phyloP scores from a whole-genome alignment of 106 monocot species.

The Amphibolis antarctica region DNA sequence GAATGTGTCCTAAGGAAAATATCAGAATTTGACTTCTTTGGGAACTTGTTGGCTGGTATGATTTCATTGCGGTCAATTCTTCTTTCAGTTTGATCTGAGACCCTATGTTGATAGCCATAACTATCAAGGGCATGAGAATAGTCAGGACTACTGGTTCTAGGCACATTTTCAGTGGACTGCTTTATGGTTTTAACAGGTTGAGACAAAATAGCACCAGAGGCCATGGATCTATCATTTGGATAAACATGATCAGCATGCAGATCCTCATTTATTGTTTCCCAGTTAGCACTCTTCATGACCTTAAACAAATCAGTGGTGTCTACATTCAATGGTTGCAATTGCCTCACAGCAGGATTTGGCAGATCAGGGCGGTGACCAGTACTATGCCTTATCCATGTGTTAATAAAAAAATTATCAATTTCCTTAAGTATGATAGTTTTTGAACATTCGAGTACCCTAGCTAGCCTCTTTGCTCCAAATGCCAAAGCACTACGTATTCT shows the following conservation, averaged over 20 bases:
- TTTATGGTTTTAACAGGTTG: slow-evolving; percentile 8
- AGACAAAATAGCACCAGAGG: slow-evolving; percentile 12
- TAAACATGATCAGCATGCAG: slow-evolving; percentile 10
- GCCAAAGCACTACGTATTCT: slow-evolving; percentile 75
- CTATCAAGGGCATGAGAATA: slow-evolving; percentile 22
- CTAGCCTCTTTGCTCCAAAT: slow-evolving; percentile 72
- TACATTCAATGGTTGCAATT: slow-evolving; percentile 7
- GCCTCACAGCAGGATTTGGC: slow-evolving; percentile 13
- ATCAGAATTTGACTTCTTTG: slow-evolving; percentile 26
- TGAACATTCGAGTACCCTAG: slow-evolving; percentile 48
- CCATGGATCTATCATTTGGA: slow-evolving; percentile 3
- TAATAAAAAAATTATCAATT: slow-evolving; percentile 68
- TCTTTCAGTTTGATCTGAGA: slow-evolving; percentile 28
- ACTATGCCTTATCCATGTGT: slow-evolving; percentile 74
- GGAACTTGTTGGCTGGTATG: slow-evolving; percentile 22
- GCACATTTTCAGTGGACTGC: slow-evolving; percentile 14
- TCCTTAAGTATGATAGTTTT: slow-evolving; percentile 38
- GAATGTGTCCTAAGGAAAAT: slow-evolving; percentile 68
- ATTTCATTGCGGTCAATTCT: slow-evolving; percentile 16
- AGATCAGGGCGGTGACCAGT: slow-evolving; percentile 55
- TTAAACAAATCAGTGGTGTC: slow-evolving; percentile 11
- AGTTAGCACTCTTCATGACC: slow-evolving; percentile 1
- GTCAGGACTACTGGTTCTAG: slow-evolving; percentile 8
- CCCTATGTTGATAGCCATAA: slow-evolving; percentile 13
- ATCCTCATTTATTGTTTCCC: slow-evolving; percentile 9